A percentile compares a stretch with the other conserved stretches of the same genome.
These are phyloP conservation scores for Leptodontidium sp. DNA, from an alignment of 2,329 filamentous ascomycete species.

Conservation along the genomic window DNA sequence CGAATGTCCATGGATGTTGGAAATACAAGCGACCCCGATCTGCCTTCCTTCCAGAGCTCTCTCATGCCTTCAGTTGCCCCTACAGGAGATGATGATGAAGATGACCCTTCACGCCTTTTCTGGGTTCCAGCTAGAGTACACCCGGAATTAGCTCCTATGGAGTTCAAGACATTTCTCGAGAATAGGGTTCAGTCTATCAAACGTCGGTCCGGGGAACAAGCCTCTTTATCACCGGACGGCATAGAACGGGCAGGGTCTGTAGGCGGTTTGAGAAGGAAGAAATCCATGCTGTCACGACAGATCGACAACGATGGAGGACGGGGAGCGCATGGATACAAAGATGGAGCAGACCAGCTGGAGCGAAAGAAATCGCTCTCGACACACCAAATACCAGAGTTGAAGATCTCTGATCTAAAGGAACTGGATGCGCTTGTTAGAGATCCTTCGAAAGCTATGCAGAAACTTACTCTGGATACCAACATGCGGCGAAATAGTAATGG, in stretches of 20 bases:
- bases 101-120: slow-evolving; percentile 86
- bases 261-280: slow-evolving; percentile 80
- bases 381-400: slow-evolving; percentile 64
- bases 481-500: slow-evolving; percentile 42
- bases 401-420: slow-evolving; percentile 64
- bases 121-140: slow-evolving; percentile 97
- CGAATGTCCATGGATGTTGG: slow-evolving; percentile 80
- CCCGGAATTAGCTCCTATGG: slow-evolving; percentile 91
- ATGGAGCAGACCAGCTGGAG: slow-evolving; percentile 83
- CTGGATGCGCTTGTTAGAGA: slow-evolving; percentile 86
- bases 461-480: slow-evolving; percentile 59
- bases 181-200: slow-evolving; percentile 91
- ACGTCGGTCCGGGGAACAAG: slow-evolving; percentile 79
- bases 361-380: slow-evolving; percentile 71
- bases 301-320: slow-evolving; percentile 75
- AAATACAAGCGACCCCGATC: slow-evolving; percentile 72
- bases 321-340: slow-evolving; percentile 72
- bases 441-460: slow-evolving; percentile 74
- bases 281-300: slow-evolving; percentile 94
- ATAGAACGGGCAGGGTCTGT: slow-evolving; percentile 61
- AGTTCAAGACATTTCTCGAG: slow-evolving; percentile 96
- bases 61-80: slow-evolving; percentile 77
- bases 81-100: slow-evolving; percentile 78
- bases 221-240: slow-evolving; percentile 64
- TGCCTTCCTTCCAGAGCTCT: slow-evolving; percentile 75